Percentiles rank a stretch among this genome's conserved stretches.
Conservation (phyloP, 306 rosid genomes). For the Heteromeles arbutifolia region DNA sequence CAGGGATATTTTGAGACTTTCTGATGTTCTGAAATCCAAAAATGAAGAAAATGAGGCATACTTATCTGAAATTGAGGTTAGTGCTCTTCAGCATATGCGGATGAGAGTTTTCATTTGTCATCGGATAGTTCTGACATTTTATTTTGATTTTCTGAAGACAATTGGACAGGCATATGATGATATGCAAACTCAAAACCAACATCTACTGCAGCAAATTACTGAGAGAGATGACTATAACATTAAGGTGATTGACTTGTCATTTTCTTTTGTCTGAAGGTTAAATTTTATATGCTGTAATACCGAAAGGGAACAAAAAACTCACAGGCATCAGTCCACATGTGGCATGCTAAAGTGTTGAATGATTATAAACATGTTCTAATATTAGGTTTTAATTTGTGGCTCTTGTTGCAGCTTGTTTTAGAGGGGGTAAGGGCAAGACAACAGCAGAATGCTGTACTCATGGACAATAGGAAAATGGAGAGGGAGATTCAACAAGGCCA, state of each 20-base stretch:
- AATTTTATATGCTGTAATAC: not conserved
- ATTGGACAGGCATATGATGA: slow-evolving; percentile 98
- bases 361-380: not conserved
- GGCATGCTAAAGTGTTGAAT: not conserved
- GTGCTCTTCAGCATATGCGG: slow-evolving; percentile 20
- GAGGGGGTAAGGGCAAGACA: slow-evolving; percentile 80
- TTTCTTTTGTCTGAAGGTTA: not conserved
- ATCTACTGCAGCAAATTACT: slow-evolving; percentile 86
- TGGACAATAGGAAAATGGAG: slow-evolving; percentile 56
- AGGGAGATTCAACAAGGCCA: slow-evolving; percentile 65
- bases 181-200: slow-evolving; percentile 98
- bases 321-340: not conserved
- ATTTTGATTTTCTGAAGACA: slow-evolving; percentile 43
- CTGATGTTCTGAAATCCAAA: slow-evolving; percentile 68
- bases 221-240: slow-evolving; percentile 98
- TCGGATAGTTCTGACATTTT: slow-evolving; percentile 8
- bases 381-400: not conserved
- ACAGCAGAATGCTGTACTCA: slow-evolving; percentile 46
- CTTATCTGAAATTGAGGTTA: slow-evolving; percentile 95
- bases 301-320: not conserved
- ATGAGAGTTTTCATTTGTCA: slow-evolving; percentile 4
- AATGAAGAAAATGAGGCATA: slow-evolving; percentile 82
- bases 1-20: slow-evolving; percentile 53
- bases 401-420: slow-evolving; percentile 68
- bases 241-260: slow-evolving; percentile 46